These are phyloP conservation scores for Apiospora sp. DNA, from an alignment of 2,329 filamentous ascomycete species.

Conservation along the genomic window DNA sequence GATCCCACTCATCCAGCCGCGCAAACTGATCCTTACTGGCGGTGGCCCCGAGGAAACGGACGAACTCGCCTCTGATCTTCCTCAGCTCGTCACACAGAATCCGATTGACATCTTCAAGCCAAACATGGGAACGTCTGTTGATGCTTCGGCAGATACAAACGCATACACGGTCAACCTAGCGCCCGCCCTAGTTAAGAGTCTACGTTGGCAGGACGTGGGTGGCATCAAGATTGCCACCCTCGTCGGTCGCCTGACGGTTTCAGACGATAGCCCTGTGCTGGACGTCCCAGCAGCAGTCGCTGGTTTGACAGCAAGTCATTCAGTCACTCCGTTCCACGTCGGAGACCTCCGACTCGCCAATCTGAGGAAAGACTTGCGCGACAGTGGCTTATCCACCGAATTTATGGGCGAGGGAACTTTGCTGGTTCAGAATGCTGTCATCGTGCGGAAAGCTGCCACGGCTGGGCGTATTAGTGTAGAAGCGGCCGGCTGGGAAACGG, in stretches of 20 bases:
- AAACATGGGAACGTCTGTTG: slow-evolving; percentile 72
- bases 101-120: slow-evolving; percentile 84
- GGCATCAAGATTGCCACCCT: slow-evolving; percentile 92
- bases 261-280: slow-evolving; percentile 39
- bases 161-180: slow-evolving; percentile 95
- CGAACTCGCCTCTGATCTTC: slow-evolving; percentile 80
- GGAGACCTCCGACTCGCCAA: slow-evolving; percentile 92
- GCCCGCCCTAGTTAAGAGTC: slow-evolving; percentile 80
- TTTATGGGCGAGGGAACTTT: slow-evolving; percentile 93
- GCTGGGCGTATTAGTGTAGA: slow-evolving; percentile 91
- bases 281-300: slow-evolving; percentile 39
- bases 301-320: slow-evolving; percentile 67
- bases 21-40: slow-evolving; percentile 92
- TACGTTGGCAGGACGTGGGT: slow-evolving; percentile 95
- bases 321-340: slow-evolving; percentile 87
- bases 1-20: slow-evolving; percentile 90
- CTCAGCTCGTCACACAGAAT: slow-evolving; percentile 66
- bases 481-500: slow-evolving; percentile 67
- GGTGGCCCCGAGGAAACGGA: slow-evolving; percentile 82
- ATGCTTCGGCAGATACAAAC: slow-evolving; percentile 97
- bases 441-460: slow-evolving; percentile 82
- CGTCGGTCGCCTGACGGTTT: slow-evolving; percentile 66
- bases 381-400: slow-evolving; percentile 84
- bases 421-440: slow-evolving; percentile 86
- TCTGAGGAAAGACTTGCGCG: slow-evolving; percentile 82